Percentiles rank a stretch among this genome's conserved stretches.
Evolutionary conservation across 2,329 filamentous ascomycete species (phyloP).

Genomic region (Colletotrichum musae): DNA sequence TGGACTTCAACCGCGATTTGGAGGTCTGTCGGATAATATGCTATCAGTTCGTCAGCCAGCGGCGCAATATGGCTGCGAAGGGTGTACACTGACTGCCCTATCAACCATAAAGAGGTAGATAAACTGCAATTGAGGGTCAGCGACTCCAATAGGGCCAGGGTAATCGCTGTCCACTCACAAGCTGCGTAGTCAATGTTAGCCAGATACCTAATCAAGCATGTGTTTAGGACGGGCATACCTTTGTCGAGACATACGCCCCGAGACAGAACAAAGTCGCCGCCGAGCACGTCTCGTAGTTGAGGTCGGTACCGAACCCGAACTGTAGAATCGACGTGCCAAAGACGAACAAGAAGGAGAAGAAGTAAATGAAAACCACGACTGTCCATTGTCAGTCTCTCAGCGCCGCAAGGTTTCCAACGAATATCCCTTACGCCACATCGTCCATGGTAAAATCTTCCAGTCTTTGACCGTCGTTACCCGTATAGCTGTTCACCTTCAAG

Average conservation of each 20-base stretch:
- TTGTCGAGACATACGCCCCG: slow-evolving; percentile 31
- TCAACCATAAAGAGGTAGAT: slow-evolving; percentile 39
- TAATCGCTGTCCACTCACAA: neutral
- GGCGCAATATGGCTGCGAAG: too few relatives aligned
- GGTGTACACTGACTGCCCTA: slow-evolving; percentile 15
- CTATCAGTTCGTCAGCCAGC: neutral
- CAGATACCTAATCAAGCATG: neutral
- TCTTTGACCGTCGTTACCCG: slow-evolving; percentile 26
- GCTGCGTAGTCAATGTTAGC: neutral
- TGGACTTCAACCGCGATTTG: slow-evolving; percentile 27
- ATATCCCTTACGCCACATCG: slow-evolving; percentile 32
- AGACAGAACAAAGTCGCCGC: slow-evolving; percentile 33
- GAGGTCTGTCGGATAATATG: slow-evolving; percentile 35
- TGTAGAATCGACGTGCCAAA: slow-evolving; percentile 34
- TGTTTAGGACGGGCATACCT: slow-evolving; percentile 3
- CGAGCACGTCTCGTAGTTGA: slow-evolving; percentile 31
- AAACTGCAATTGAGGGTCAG: slow-evolving; percentile 6
- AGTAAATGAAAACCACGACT: slow-evolving; percentile 30
- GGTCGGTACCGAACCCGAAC: slow-evolving; percentile 32
- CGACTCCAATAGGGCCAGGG: neutral
- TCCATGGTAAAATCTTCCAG: slow-evolving; percentile 32
- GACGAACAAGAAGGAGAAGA: slow-evolving; percentile 33
- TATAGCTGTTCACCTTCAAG: neutral
- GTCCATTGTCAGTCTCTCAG: neutral
- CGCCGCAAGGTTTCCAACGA: too few relatives aligned